Conservation (phyloP, 495 filamentous ascomycete species). For the Sordaria brevicollis region DNA sequence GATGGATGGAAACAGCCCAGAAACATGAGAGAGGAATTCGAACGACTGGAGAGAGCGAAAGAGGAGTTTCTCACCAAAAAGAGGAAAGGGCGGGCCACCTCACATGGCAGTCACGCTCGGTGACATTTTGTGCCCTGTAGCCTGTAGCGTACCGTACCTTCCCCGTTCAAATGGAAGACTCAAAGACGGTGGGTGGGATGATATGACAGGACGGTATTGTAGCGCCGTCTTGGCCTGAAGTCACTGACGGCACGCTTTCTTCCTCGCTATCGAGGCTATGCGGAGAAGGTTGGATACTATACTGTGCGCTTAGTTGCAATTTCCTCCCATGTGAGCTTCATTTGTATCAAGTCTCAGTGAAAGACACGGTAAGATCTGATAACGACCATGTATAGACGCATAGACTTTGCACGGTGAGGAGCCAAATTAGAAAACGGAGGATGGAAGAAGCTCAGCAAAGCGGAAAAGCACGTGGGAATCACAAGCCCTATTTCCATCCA, state of each 20-base stretch:
- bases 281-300: neutral
- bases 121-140: neutral
- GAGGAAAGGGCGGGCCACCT: neutral
- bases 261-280: neutral
- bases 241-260: neutral
- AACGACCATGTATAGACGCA: neutral
- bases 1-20: neutral
- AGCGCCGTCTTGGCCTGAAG: neutral
- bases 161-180: neutral
- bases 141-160: too few species aligned
- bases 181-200: too few species aligned
- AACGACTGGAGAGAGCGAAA: too few species aligned
- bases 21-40: neutral
- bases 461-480: neutral
- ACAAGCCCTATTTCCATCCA: neutral
- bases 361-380: neutral
- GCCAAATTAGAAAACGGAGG: neutral
- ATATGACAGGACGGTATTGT: neutral
- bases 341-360: neutral
- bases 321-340: neutral
- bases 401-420: neutral
- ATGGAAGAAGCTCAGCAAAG: neutral
- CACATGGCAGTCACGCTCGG: neutral
- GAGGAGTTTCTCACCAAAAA: neutral
- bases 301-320: neutral